Percentiles rank a stretch among this genome's conserved stretches.
phyloP scores from a whole-genome alignment of 345 rosid genomes.

The Bruguiera sexangula region DNA sequence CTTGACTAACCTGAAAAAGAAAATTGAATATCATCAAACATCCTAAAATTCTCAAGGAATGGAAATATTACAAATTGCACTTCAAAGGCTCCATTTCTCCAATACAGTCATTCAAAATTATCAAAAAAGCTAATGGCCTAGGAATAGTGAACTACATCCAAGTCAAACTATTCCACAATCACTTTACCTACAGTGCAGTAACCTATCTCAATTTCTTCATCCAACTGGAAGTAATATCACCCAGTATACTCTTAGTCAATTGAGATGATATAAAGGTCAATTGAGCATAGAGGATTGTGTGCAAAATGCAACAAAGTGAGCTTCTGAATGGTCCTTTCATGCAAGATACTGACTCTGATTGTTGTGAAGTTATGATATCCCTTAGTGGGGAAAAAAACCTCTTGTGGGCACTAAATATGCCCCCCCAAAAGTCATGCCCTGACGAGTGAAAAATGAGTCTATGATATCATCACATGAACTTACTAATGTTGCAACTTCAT shows the following conservation, averaged over 20 bases:
- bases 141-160: not conserved
- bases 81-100: not conserved
- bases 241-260: not conserved
- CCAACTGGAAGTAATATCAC: no score
- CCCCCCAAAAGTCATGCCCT: not conserved
- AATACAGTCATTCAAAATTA: no score
- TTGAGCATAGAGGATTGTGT: not conserved
- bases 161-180: not conserved
- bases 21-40: conserved; percentile 2
- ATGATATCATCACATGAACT: conserved; percentile 28
- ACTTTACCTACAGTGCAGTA: no score
- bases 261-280: not conserved
- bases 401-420: not conserved
- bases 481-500: conserved; percentile 80
- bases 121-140: not conserved
- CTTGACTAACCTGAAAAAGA: conserved; percentile 64
- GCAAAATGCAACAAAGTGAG: not conserved
- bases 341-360: not conserved
- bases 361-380: no score
- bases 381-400: no score
- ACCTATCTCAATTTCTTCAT: not conserved
- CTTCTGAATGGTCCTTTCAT: not conserved
- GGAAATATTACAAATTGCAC: not conserved
- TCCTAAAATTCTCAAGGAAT: conserved; percentile 1
- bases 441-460: conserved; percentile 6